Percentiles rank a stretch among this genome's conserved stretches.
Evolutionary conservation across 805 yeast species (phyloP).

Genomic region (Metschnikowia similis): DNA sequence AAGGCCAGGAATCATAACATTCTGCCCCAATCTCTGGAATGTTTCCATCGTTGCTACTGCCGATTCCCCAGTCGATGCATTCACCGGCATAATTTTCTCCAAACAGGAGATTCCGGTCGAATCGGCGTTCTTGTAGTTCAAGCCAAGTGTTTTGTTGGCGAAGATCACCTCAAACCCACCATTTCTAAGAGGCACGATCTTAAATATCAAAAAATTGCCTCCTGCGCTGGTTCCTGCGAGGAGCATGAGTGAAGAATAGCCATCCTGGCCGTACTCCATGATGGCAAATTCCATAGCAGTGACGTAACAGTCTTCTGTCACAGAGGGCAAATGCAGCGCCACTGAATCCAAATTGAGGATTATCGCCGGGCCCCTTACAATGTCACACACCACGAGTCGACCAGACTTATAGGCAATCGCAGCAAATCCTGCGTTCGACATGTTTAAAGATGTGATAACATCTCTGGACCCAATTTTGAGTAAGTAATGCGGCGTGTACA

Average conservation of each 20-base stretch:
- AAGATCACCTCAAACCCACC: conserved; percentile 59
- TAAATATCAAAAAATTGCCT: conserved; percentile 57
- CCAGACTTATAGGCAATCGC: conserved; percentile 78
- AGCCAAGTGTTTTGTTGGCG: conserved; percentile 38
- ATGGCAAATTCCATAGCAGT: conserved; percentile 72
- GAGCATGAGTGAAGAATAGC: conserved; percentile 66
- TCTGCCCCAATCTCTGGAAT: conserved; percentile 57
- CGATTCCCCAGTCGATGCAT: conserved; percentile 56
- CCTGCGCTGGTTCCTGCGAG: conserved; percentile 77
- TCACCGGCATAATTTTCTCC: conserved; percentile 53
- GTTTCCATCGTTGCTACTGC: conserved; percentile 58
- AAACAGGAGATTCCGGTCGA: conserved; percentile 52
- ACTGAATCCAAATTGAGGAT: conserved; percentile 42
- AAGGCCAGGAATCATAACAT: conserved; percentile 58
- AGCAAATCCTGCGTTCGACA: conserved; percentile 79
- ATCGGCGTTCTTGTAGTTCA: conserved; percentile 32
- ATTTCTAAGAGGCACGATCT: conserved; percentile 56
- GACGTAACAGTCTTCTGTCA: conserved; percentile 33
- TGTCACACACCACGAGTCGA: conserved; percentile 66
- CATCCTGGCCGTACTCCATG: conserved; percentile 62
- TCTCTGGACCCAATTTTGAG: conserved; percentile 23
- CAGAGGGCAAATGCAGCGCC: conserved; percentile 27
- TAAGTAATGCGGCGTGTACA: conserved; percentile 32
- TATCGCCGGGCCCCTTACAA: conserved; percentile 68
- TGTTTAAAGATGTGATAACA: conserved; percentile 54